Conservation (phyloP, 2,329 filamentous ascomycete genomes). For the Arthrobotrys musiformis region DNA sequence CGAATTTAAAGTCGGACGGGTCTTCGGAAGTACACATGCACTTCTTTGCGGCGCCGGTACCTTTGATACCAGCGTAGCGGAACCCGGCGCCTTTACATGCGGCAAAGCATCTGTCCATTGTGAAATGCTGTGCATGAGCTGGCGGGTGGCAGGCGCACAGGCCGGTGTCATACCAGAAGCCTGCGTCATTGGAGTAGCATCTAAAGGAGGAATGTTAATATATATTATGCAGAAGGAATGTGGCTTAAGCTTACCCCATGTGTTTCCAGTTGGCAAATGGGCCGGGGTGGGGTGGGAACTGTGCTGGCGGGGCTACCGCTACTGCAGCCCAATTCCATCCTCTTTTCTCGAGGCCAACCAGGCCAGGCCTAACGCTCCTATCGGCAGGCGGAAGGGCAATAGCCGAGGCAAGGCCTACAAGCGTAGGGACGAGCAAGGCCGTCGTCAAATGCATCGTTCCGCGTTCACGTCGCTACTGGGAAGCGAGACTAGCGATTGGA, state of each 20-base stretch:
- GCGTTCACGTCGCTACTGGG: neutral
- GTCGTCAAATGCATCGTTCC: neutral
- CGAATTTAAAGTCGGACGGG: neutral
- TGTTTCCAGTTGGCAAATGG: neutral
- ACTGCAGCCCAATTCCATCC: too few relatives aligned
- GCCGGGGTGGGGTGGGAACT: neutral
- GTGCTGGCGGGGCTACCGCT: too few relatives aligned
- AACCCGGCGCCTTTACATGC: conserved; percentile 26
- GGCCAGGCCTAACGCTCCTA: too few relatives aligned
- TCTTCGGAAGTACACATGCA: conserved; percentile 28
- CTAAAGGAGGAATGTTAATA: neutral
- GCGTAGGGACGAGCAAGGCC: neutral
- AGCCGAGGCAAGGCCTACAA: neutral
- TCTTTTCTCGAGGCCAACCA: neutral
- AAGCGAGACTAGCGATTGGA: neutral
- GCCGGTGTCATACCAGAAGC: conserved; percentile 2
- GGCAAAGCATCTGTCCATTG: conserved; percentile 15
- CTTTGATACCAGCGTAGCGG: conserved; percentile 36
- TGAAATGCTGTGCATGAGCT: neutral
- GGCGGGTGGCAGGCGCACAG: conserved; percentile 19
- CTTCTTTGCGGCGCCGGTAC: conserved; percentile 17
- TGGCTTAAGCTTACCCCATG: neutral
- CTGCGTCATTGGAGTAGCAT: neutral
- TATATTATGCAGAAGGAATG: neutral
- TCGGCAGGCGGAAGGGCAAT: neutral